Conservation (phyloP, 768 basidiomycete species). For the Leccinum rimulosum region DNA sequence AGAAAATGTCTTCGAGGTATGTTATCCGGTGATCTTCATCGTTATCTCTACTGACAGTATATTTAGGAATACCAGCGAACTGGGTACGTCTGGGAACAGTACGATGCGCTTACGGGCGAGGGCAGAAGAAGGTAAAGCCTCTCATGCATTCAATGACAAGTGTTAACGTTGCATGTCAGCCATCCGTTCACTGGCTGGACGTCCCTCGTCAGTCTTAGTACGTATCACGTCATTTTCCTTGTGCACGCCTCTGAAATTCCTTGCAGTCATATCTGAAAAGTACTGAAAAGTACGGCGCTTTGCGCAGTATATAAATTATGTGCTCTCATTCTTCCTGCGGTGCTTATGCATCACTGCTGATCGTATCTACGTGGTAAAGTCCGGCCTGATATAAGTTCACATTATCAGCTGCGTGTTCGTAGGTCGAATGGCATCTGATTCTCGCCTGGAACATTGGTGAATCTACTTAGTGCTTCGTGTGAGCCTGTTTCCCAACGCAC, state of each 20-base stretch:
- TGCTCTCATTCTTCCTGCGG: not conserved
- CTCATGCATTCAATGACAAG: not conserved
- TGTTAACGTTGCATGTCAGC: constrained; percentile 38
- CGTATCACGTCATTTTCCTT: constrained; percentile 33
- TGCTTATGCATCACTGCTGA: not conserved
- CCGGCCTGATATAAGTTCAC: not conserved
- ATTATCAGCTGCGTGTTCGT: not conserved
- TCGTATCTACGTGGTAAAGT: not conserved
- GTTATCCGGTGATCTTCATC: constrained; percentile 2
- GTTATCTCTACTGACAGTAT: constrained; percentile 6
- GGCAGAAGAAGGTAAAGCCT: constrained; percentile 74
- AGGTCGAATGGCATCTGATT: not conserved
- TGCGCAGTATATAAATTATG: not conserved
- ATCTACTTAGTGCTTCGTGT: not conserved
- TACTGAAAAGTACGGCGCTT: constrained; percentile 38
- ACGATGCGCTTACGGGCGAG: constrained; percentile 79
- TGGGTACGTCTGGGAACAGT: constrained; percentile 98
- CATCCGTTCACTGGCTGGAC: constrained; percentile 99
- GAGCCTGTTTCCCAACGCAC: not conserved
- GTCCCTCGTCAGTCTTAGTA: constrained; percentile 83
- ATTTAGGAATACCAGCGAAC: constrained; percentile 85
- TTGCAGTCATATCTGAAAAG: constrained; percentile 64
- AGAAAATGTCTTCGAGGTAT: constrained; percentile 73
- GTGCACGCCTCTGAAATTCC: constrained; percentile 6
- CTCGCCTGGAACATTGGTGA: not conserved